A percentile compares a stretch with the other conserved stretches of the same genome.
Conservation (phyloP, 768 basidiomycete genomes). For the Leccinum incarnatum region DNA sequence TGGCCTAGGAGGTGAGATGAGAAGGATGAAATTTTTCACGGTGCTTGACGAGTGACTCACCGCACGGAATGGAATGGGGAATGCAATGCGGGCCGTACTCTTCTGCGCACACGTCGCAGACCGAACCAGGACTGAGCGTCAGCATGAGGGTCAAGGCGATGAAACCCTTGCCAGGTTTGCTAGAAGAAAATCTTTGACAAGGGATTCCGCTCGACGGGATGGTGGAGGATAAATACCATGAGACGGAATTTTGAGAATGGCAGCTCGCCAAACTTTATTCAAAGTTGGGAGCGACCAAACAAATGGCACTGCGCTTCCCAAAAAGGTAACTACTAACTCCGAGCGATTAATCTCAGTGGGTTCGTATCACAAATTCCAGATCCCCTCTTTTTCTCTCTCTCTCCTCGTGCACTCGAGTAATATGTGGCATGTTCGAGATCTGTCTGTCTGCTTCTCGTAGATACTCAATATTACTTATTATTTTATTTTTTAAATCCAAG, state of each 20-base stretch:
- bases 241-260: constrained; percentile 36
- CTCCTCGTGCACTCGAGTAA: background rate
- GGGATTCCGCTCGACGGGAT: constrained; percentile 43
- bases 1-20: constrained; percentile 51
- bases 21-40: constrained; percentile 23
- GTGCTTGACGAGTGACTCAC: constrained; percentile 35
- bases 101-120: constrained; percentile 89
- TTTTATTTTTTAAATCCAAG: background rate
- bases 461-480: background rate
- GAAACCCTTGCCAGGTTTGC: constrained; percentile 39
- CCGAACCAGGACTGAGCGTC: constrained; percentile 76
- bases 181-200: constrained; percentile 40
- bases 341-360: constrained; percentile 3
- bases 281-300: constrained; percentile 30
- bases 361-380: constrained; percentile 10
- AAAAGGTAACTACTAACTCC: constrained; percentile 7
- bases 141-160: constrained; percentile 58
- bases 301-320: constrained; percentile 23
- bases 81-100: constrained; percentile 73
- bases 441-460: background rate
- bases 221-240: constrained; percentile 50
- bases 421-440: constrained; percentile 14
- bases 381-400: background rate
- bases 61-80: constrained; percentile 82
- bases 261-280: constrained; percentile 28